Evolutionary conservation across 148 eudicot genomes (phyloP).

Genomic region (Linanthus parryae): DNA sequence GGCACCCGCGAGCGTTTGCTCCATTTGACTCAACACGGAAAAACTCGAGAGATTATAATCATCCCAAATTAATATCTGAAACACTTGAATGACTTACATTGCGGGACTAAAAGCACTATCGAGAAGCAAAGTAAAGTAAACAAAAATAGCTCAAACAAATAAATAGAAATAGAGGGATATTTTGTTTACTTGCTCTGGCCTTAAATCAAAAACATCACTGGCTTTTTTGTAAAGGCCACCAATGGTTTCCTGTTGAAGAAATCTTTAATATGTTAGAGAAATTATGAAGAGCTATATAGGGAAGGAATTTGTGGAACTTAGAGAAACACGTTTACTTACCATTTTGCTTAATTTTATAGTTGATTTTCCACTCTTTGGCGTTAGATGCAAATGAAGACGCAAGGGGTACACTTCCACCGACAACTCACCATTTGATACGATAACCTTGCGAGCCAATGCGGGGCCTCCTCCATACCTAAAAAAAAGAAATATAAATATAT

Average conservation of each 20-base stretch:
- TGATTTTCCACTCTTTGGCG: constrained; percentile 64
- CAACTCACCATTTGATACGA: constrained; percentile 71
- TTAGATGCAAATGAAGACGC: constrained; percentile 75
- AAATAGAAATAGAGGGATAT: neutral
- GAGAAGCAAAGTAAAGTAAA: neutral
- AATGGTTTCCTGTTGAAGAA: constrained; percentile 65
- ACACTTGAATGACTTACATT: too few relatives aligned
- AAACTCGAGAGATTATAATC: constrained; percentile 69
- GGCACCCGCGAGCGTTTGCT: constrained; percentile 91
- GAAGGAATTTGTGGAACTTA: too few relatives aligned
- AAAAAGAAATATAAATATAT: constrained; percentile 16
- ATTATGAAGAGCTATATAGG: too few relatives aligned
- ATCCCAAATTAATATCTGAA: constrained; percentile 81
- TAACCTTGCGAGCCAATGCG: constrained; percentile 73
- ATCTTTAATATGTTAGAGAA: constrained; percentile 9
- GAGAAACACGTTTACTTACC: constrained; percentile 31
- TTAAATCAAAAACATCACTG: constrained; percentile 75
- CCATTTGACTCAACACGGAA: constrained; percentile 73
- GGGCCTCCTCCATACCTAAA: constrained; percentile 99
- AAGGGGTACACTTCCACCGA: constrained; percentile 93
- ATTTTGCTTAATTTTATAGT: constrained; percentile 83
- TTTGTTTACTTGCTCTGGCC: constrained; percentile 60
- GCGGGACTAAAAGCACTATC: too few relatives aligned
- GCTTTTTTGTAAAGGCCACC: constrained; percentile 83
- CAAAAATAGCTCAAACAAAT: neutral